Base-by-base conservation (phyloP, 139 green algal species). In the Spirogloea muscicola region DNA sequence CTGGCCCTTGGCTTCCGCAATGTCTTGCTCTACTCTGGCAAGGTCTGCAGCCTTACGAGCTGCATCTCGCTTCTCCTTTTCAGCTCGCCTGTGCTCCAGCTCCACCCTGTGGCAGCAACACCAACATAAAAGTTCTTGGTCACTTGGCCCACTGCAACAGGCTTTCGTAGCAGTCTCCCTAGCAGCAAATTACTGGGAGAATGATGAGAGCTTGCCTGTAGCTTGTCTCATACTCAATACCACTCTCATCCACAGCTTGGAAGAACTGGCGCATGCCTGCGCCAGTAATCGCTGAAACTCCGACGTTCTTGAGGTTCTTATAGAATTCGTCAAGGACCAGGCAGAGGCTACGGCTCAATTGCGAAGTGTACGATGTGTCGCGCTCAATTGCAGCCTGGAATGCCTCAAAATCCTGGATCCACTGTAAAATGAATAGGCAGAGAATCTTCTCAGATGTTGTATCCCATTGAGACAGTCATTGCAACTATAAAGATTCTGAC, bases 251-350 rank as follows among this genome's bases (percentile, higher is more conserved):
- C 31, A 94, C 80, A 16, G 77, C 82, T 42, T 21, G 38, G n/a
- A 97, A 89, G 39, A 97, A 88, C 1, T 94, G 89, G 2, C 90
- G 82, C 79, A 97, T 94, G 9, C 94, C 94, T 40, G 89, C 84
- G 2, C 93, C 94, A 9, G 92, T 97, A 2, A 96, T 41, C 2
- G 93, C 90, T 0, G 86, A 93, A 58, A 98, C 91, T 0, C 92
- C 92, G 33, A 95, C 94, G 21, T 42, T 65, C 2, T 68, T 60
- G 74, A 98, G 73, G 74, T 89, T 89, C 10, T 73, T 49, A 72
- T 98, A 98, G 69, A 98, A 98, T 80, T 95, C 87, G 29, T 98
- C 92, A 44, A 98, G 81, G 51, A 96, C 93, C 57, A 97, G 82
- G 2, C 79, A 82, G 29, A 96, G 77, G 37, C 84, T 90, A 37